phyloP scores from a whole-genome alignment of 805 yeast genomes.

The Pichia ethanolica region DNA sequence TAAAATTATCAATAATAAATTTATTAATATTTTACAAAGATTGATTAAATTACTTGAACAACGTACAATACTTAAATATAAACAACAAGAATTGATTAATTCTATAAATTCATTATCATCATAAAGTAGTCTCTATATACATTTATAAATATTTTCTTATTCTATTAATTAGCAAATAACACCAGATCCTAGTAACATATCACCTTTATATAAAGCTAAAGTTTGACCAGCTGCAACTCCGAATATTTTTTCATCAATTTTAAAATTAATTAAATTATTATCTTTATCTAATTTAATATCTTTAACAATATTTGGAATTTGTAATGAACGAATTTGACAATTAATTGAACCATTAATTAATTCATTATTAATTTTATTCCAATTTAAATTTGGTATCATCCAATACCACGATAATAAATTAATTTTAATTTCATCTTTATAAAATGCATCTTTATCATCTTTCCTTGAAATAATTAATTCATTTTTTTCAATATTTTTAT shows the following conservation, averaged over 20 bases:
- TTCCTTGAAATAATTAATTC: constrained; percentile 78
- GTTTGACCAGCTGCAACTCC: constrained; percentile 92
- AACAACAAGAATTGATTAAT: background rate
- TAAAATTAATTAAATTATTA: constrained; percentile 22
- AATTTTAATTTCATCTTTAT: constrained; percentile 35
- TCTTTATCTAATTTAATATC: constrained; percentile 3
- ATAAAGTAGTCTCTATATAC: too few relatives aligned
- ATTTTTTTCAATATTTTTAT: constrained; percentile 54
- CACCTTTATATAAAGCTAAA: constrained; percentile 62
- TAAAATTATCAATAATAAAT: background rate
- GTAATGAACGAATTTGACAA: constrained; percentile 71
- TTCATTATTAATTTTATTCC: constrained; percentile 1
- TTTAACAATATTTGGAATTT: constrained; percentile 38
- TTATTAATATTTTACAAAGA: background rate
- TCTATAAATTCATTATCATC: too few relatives aligned
- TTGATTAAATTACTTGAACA: background rate
- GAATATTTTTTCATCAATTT: constrained; percentile 39
- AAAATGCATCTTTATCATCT: constrained; percentile 49
- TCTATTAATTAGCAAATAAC: constrained; percentile 18
- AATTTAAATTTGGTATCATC: constrained; percentile 27
- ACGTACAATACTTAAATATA: background rate
- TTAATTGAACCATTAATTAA: constrained; percentile 23
- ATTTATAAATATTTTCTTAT: background rate
- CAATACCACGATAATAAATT: constrained; percentile 37
- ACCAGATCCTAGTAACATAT: constrained; percentile 64